These are phyloP conservation scores for Aspergillus bertholletiae DNA, from an alignment of 495 filamentous ascomycete genomes.

Conservation along the genomic window DNA sequence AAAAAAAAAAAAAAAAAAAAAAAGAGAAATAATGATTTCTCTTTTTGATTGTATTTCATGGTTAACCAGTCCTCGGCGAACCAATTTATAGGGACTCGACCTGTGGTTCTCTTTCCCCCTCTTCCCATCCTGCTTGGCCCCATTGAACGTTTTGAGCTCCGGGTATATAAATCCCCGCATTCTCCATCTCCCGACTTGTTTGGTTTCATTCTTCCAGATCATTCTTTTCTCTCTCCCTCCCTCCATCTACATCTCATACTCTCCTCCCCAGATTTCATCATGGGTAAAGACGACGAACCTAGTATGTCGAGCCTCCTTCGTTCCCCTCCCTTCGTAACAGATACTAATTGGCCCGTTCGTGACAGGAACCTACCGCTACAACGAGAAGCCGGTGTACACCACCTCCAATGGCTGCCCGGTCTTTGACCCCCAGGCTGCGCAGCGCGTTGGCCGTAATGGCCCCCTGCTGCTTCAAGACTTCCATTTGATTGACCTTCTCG, in stretches of 20 bases:
- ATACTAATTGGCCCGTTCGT: not conserved
- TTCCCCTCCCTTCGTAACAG: not conserved
- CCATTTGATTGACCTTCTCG: conserved; percentile 61
- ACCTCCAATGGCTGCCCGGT: conserved; percentile 59
- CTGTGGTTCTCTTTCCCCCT: not conserved
- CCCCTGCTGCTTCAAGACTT: conserved; percentile 62
- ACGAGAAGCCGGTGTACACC: conserved; percentile 57
- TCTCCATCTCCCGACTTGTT: not conserved
- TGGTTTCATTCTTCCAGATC: not conserved
- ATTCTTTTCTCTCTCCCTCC: not conserved
- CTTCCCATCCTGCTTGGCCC: not conserved
- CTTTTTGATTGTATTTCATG: no score
- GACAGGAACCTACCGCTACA: conserved; percentile 49
- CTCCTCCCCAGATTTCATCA: conserved; percentile 16
- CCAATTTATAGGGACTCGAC: not conserved
- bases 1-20: no score
- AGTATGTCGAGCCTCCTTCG: conserved; percentile 20
- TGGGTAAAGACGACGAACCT: conserved; percentile 36
- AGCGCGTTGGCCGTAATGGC: conserved; percentile 60
- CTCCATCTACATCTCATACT: not conserved
- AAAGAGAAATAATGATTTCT: no score
- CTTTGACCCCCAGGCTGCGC: conserved; percentile 55
- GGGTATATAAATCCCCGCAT: conserved; percentile 12
- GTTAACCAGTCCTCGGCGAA: no score
- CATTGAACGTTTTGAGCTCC: not conserved